Evolutionary conservation across 1,139 yeast genomes (phyloP), one percentile per base, ranked within the genome.

Genomic region (Suhomyces anneliseae): DNA sequence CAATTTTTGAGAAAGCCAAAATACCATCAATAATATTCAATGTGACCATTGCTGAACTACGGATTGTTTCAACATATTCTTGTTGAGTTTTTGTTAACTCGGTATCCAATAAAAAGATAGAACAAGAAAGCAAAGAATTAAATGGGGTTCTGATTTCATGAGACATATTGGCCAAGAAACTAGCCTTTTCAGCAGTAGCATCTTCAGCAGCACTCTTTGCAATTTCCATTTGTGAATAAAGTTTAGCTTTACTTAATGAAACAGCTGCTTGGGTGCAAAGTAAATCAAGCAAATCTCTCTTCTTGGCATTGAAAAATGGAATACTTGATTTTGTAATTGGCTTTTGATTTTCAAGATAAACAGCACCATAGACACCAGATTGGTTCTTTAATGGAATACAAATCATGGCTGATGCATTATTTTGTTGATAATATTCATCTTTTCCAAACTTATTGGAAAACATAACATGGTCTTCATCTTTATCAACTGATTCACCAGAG

Each of bases 61-160:
- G 70, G 40, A 80, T 77, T 1, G 83, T 79, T 50, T 79, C 82
- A 14, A 79, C 83, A 52, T 79, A 79, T 51, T 79, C 83, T 34
- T 70, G 61, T 54, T 80, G 85, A 7, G 78, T 65, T 40, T 69
- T 70, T 33, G 69, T 74, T 44, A 80, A 61, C 0, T 67, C 64
- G 0, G 84, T 80, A 53, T 80, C 84, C 43, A 79, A 60, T 44
- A 79, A 64, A 56, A 80, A 79, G 6, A 79, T 72, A 2, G 84
- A 77, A 59, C 83, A 80, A 6, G 82, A 78, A 47, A 80, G 64
- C 42, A 81, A 62, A 0, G 83, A 80, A 58, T 80, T 80, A 62
- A 80, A 79, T 0, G 84, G 85, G 1, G 85, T 80, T 50, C 85
- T 62, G 43, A 80, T 79, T 56, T 80, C 85, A 57, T 80, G 83